phyloP scores from a whole-genome alignment of 139 green algal species.

The Pleodorina starrii region DNA sequence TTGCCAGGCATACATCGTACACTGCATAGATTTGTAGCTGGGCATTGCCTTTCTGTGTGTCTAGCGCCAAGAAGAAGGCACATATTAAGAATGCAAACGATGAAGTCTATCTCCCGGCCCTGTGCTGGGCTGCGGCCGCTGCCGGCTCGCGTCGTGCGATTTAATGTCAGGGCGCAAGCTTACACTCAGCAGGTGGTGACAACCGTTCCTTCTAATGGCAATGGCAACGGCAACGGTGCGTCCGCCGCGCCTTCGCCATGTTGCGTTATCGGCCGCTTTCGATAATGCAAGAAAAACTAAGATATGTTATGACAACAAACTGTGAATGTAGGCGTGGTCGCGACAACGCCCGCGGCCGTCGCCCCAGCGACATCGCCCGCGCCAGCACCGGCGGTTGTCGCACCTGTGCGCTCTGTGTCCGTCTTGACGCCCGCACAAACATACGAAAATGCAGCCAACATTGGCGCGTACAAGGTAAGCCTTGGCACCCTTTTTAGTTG shows the following conservation, averaged over 20 bases:
- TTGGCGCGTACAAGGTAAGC: slow-evolving; percentile 29
- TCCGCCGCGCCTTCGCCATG: background rate
- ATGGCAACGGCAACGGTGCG: slow-evolving; percentile 44
- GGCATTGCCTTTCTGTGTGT: no score
- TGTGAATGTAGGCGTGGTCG: background rate
- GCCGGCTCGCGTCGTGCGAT: background rate
- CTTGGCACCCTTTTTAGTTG: background rate
- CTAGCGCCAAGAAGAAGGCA: background rate
- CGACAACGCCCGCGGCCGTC: background rate
- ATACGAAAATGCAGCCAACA: slow-evolving; percentile 19
- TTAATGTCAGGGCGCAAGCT: background rate
- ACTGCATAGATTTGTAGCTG: background rate
- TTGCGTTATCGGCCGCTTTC: background rate
- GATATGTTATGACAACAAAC: no score
- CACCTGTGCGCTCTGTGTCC: slow-evolving; percentile 25
- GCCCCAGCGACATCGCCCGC: background rate
- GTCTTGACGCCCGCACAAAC: slow-evolving; percentile 34
- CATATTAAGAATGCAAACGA: slow-evolving; percentile 26
- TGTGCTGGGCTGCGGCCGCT: background rate
- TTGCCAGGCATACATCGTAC: background rate
- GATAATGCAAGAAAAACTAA: no score
- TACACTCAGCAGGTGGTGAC: background rate
- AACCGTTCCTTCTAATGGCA: slow-evolving; percentile 10
- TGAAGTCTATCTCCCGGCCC: background rate
- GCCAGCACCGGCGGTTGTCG: background rate